Conservation (phyloP, 176 grass and related monocot genomes). For the Metroxylon sagu region DNA sequence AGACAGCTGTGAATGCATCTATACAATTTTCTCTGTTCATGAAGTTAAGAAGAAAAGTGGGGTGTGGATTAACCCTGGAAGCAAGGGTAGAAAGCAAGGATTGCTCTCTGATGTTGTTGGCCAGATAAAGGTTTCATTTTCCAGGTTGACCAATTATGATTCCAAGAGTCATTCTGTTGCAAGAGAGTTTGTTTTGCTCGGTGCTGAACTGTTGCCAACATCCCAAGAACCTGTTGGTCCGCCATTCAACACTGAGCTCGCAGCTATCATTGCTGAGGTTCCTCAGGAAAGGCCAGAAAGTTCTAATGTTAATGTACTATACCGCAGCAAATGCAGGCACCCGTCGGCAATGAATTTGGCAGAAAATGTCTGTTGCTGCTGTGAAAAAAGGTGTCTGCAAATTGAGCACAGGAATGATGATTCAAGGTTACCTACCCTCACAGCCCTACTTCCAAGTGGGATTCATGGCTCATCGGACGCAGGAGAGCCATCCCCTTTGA, state of each 20-base stretch:
- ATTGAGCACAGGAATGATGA: slow-evolving; percentile 18
- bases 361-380: slow-evolving; percentile 22
- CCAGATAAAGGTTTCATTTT: slow-evolving; percentile 42
- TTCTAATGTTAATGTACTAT: slow-evolving; percentile 14
- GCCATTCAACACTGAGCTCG: slow-evolving; percentile 50
- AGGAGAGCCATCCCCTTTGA: slow-evolving; percentile 53
- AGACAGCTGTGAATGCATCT: slow-evolving; percentile 52
- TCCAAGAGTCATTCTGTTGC: slow-evolving; percentile 25
- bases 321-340: not conserved
- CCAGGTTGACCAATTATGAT: slow-evolving; percentile 42
- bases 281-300: slow-evolving; percentile 33
- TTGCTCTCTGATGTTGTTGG: slow-evolving; percentile 63
- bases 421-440: slow-evolving; percentile 24
- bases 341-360: slow-evolving; percentile 4
- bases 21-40: slow-evolving; percentile 64
- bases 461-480: slow-evolving; percentile 51
- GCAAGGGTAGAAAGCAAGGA: slow-evolving; percentile 63
- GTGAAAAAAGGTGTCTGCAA: slow-evolving; percentile 21
- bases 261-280: slow-evolving; percentile 43
- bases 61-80: slow-evolving; percentile 50
- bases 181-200: slow-evolving; percentile 82
- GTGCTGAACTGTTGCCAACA: slow-evolving; percentile 37
- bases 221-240: slow-evolving; percentile 35
- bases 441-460: slow-evolving; percentile 67
- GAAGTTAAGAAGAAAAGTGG: slow-evolving; percentile 58